Evolutionary conservation across 495 filamentous ascomycete genomes (phyloP), one percentile per base, ranked within the genome.

Genomic region (Podospora didyma): DNA sequence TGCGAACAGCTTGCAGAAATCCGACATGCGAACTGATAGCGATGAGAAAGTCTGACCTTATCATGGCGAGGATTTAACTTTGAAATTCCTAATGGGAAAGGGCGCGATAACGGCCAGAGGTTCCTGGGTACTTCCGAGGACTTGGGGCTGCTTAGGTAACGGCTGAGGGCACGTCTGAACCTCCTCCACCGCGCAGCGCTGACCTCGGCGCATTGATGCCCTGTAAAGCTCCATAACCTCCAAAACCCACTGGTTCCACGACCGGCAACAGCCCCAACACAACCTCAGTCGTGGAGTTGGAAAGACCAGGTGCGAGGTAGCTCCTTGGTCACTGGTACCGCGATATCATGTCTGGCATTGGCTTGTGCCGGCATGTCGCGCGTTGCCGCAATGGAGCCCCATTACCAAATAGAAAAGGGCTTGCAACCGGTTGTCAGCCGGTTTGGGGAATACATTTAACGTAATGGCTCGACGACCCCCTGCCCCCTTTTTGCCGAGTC

Each of bases 351-450:
- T 20, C 47, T 20, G 4, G 49, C 31, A 42, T 39, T 41, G 31
- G 37, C 22, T 19, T 21, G 35, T 42, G 35, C 37, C 37, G 34
- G 3, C 17, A 51, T 12, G 31, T 17, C 54, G 49, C 46, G 28
- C 49, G 56, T 49, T 52, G 52, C 57, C 53, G 56, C 57, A 37
- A 54, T 61, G 56, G 57, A 54, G 51, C 35, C 48, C 61, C 61
- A 79, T 79, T 77, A 79, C 74, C 72, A 77, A 75, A 79, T 76
- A 65, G 71, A 78, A 79, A 75, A 68, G 59, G 64, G 47, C 52
- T 53, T 53, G 52, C 52, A 58, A 54, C 59, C 63, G 68, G 62
- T 58, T 42, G 63, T 49, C 54, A 60, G 64, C 60, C 70, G 66
- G 57, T 35, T 64, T 69, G 57, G 65, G 65, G 68, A 73, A 72